Percentiles rank a stretch among this genome's conserved stretches.
These are phyloP conservation scores for Heteromeles arbutifolia DNA, from an alignment of 306 rosid genomes.

Conservation along the genomic window DNA sequence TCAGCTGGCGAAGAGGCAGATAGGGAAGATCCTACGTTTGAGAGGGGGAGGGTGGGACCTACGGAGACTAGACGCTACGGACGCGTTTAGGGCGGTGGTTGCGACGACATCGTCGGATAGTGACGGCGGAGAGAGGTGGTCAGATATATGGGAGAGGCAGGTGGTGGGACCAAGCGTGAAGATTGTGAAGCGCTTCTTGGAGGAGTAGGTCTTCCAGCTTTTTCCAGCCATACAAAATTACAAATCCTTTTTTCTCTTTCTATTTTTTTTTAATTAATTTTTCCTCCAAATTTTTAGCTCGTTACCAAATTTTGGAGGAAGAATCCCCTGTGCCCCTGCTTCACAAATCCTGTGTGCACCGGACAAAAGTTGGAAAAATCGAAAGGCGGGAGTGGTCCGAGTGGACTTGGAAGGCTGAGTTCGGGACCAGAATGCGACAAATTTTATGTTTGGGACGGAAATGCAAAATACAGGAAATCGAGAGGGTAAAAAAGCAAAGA, in stretches of 20 bases:
- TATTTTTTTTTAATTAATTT: neutral
- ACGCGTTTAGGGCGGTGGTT: conserved; percentile 45
- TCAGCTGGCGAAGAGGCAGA: conserved; percentile 59
- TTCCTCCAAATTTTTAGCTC: conserved; percentile 4
- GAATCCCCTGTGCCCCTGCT: neutral
- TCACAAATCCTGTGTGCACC: neutral
- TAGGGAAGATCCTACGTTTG: conserved; percentile 49
- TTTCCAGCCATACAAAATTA: conserved; percentile 44
- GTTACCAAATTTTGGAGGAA: conserved; percentile 9
- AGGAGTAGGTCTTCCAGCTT: conserved; percentile 64
- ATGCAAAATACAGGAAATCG: neutral
- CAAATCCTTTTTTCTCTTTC: neutral
- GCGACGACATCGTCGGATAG: conserved; percentile 22
- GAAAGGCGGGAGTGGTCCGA: neutral
- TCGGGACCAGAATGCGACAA: neutral
- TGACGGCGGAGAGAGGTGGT: conserved; percentile 22
- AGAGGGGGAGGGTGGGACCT: conserved; percentile 71
- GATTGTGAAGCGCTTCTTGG: conserved; percentile 87
- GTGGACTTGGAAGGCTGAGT: neutral
- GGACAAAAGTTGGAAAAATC: neutral
- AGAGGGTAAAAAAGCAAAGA: too few relatives aligned
- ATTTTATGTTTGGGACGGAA: neutral
- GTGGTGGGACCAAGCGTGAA: conserved; percentile 85
- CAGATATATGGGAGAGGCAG: conserved; percentile 64
- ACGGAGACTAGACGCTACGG: conserved; percentile 72